Evolutionary conservation across 805 yeast genomes (phyloP), one percentile per base, ranked within the genome.

Genomic region (Peterozyma toletana): DNA sequence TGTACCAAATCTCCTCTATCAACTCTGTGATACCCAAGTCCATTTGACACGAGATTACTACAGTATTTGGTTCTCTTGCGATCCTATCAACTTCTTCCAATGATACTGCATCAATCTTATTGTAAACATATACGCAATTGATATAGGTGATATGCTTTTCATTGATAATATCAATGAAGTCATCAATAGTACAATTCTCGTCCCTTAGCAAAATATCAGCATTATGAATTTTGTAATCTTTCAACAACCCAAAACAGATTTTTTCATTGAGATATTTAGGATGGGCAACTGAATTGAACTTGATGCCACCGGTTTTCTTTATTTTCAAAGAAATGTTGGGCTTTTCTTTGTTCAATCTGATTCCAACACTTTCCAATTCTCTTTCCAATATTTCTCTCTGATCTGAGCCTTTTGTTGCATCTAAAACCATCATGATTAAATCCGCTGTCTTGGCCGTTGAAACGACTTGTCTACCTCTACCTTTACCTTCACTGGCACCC

Each of bases 401-500:
- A 54, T 90, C 89, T 29, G 80, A 81, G 29, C 95, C 86, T 60
- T 93, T 93, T 2, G 99, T 91, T 1, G 98, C 96, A 65, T 91
- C 99, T 50, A 91, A 66, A 44, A 91, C 89, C 96, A 91, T 93
- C 57, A 91, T 67, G 48, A 91, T 83, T 57, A 91, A 68, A 58
- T 93, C 98, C 0, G 96, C 89, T 0, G 98, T 91, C 61, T 93
- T 83, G 0, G 97, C 96, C 0, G 96, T 93, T 2, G 98, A 85
- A 51, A 91, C 90, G 36, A 93, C 98, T 62, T 93, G 98, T 55
- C 96, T 76, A 45, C 98, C 98, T 63, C 99, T 79, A 54, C 99
- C 99, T 63, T 90, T 90, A 56, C 98, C 98, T 59, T 87, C 96
- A 33, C 95, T 75, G 3, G 98, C 98, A 37, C 98, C 98, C 60